Evolutionary conservation across 2,329 filamentous ascomycete genomes (phyloP).

Genomic region (Nothopassalora personata): DNA sequence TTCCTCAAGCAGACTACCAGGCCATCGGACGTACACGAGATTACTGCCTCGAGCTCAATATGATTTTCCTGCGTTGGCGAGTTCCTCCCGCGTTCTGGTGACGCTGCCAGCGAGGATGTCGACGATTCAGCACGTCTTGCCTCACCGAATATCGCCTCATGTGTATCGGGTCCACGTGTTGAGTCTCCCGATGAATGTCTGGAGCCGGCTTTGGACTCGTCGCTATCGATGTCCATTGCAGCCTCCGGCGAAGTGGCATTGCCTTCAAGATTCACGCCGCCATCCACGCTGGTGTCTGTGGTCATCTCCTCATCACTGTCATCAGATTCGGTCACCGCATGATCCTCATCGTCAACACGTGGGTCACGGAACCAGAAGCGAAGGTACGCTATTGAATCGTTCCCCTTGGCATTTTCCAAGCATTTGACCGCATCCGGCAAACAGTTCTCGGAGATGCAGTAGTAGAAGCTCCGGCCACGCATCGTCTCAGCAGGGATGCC

Average conservation of each 20-base stretch:
- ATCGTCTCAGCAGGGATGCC: conserved; percentile 66
- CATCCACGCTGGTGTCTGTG: conserved; percentile 46
- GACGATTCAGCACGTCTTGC: conserved; percentile 35
- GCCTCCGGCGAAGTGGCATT: conserved; percentile 14
- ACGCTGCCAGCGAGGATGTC: conserved; percentile 28
- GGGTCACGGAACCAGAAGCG: conserved; percentile 81
- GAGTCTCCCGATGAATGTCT: conserved; percentile 46
- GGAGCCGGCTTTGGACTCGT: conserved; percentile 15
- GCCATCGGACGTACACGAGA: conserved; percentile 84
- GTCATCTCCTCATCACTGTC: conserved; percentile 44
- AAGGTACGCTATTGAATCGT: conserved; percentile 85
- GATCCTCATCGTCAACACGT: conserved; percentile 43
- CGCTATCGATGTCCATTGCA: conserved; percentile 17
- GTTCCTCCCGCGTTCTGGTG: conserved; percentile 23
- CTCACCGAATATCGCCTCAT: conserved; percentile 43
- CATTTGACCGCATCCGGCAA: conserved; percentile 70
- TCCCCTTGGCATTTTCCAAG: conserved; percentile 78
- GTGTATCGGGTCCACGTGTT: conserved; percentile 34
- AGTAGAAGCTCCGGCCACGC: conserved; percentile 76
- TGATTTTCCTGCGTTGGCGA: conserved; percentile 32
- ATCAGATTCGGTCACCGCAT: conserved; percentile 29
- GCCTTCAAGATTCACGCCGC: conserved; percentile 44
- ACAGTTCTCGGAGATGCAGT: conserved; percentile 75
- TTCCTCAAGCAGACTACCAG: conserved; percentile 74
- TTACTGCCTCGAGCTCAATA: conserved; percentile 79